Base-by-base conservation (phyloP, 441 rosid genomes). In the Erodium trifolium region DNA sequence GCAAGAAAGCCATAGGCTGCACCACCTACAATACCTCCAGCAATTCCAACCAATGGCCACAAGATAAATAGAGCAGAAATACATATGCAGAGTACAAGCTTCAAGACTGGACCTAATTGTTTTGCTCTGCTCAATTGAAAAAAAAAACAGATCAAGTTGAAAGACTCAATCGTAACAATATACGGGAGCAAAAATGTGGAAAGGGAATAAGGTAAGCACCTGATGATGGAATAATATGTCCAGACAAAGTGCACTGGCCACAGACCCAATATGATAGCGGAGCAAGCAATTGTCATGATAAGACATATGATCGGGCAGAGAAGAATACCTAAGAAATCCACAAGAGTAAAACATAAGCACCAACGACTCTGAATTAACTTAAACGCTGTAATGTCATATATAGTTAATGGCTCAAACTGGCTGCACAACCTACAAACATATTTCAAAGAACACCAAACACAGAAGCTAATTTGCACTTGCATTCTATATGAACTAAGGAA, bases 221-320 rank as follows among this genome's bases (percentile, higher is more conserved):
- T 75, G 16, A 75, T 53, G 53, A 75, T 49, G 49, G 70, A 71
- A 55, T 71, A 75, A 41, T 65, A 75, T 27, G 78, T 75, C 74
- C 78, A 75, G 51, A 75, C 10, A 63, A 35, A 63, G 63, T 75
- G 74, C 10, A 63, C 43, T 0, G 78, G 78, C 78, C 78, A 75
- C 49, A 75, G 70, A 7, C 69, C 71, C 71, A 75, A 51, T 51
- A 70, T 67, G 71, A 71, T 63, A 11, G 73, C 68, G 27, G 74
- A 67, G 71, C 71, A 70, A 12, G 74, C 74, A 0, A 39, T 41
- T 2, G 78, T 75, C 57, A 75, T 51, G 71, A 75, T 75, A 29
- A 75, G 73, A 64, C 74, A 67, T 13, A 63, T n/a, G 45, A 75
- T 10, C 53, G 74, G 78, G 39, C 74, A 75, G 34, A 75, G 31